Percentiles rank a stretch among this genome's conserved stretches.
Conservation (phyloP, 805 yeast species). For the Saccharomycopsis guyanensis region DNA sequence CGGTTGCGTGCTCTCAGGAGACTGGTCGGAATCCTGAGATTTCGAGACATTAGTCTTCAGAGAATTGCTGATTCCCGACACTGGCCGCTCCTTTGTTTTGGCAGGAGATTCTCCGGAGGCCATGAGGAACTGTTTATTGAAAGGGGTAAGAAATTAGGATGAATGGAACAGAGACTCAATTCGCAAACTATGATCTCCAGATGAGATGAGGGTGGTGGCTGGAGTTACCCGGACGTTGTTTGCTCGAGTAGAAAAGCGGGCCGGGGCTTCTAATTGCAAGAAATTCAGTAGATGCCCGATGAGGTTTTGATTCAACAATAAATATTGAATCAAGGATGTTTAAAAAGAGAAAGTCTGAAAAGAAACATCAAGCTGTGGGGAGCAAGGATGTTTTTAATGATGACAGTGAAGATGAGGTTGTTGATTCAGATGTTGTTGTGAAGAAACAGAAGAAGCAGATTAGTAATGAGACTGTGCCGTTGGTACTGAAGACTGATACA, state of each 20-base stretch:
- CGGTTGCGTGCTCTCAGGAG: conserved; percentile 11
- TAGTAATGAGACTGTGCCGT: too few species aligned
- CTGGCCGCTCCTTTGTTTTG: neutral
- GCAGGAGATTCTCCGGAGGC: too few species aligned
- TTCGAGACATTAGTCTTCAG: neutral
- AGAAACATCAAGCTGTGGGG: conserved; percentile 11
- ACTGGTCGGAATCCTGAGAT: neutral
- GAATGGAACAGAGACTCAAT: too few species aligned
- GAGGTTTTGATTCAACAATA: neutral
- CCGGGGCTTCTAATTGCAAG: neutral
- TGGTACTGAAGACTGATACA: too few species aligned
- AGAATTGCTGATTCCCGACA: neutral
- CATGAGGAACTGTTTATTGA: neutral
- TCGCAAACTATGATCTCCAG: neutral
- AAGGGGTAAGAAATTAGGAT: too few species aligned
- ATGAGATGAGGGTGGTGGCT: neutral
- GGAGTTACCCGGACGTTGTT: conserved; percentile 17
- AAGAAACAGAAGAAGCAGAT: too few species aligned
- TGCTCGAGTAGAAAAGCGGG: neutral
- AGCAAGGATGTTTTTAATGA: conserved; percentile 14
- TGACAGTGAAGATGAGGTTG: conserved; percentile 14
- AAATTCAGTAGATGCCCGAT: too few species aligned
- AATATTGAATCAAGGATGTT: conserved; percentile 27
- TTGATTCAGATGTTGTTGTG: neutral
- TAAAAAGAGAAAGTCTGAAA: conserved; percentile 31